These are phyloP conservation scores for Micractinium conductrix DNA, from an alignment of 139 green algal genomes.

Conservation along the genomic window DNA sequence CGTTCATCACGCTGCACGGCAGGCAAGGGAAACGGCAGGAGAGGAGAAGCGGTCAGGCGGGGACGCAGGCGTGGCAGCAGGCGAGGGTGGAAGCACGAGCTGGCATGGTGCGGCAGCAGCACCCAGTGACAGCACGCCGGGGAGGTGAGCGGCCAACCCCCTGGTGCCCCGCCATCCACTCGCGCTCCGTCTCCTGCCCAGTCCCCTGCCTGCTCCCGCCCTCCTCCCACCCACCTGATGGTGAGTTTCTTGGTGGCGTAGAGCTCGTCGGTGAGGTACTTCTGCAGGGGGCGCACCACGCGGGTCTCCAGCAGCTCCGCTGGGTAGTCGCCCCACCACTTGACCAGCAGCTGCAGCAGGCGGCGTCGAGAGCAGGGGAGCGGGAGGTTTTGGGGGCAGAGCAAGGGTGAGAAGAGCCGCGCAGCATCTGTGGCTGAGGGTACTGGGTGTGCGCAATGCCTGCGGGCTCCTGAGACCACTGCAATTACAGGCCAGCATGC, in stretches of 20 bases:
- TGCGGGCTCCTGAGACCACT: too few relatives aligned
- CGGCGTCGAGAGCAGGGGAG: background rate
- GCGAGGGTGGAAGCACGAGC: too few relatives aligned
- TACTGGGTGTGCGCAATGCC: too few relatives aligned
- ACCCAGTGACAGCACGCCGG: too few relatives aligned
- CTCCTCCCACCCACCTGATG: constrained; percentile 30
- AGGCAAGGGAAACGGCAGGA: background rate
- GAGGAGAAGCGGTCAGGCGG: background rate
- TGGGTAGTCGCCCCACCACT: constrained; percentile 89
- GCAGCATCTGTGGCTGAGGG: background rate
- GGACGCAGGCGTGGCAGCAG: too few relatives aligned
- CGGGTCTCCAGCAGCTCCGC: constrained; percentile 66
- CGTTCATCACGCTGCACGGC: constrained; percentile 79
- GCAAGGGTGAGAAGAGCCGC: too few relatives aligned
- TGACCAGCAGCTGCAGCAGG: constrained; percentile 74
- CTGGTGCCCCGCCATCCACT: too few relatives aligned
- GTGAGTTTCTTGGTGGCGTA: constrained; percentile 90
- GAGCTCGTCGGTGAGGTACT: constrained; percentile 83
- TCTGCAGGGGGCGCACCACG: constrained; percentile 78
- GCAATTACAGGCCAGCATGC: too few relatives aligned
- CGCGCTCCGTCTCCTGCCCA: background rate
- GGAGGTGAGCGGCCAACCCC: too few relatives aligned
- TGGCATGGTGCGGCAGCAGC: too few relatives aligned
- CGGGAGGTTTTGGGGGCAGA: background rate
- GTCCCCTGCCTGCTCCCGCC: background rate